phyloP scores from a whole-genome alignment of 305 asterid species.

The Rubia balearica region DNA sequence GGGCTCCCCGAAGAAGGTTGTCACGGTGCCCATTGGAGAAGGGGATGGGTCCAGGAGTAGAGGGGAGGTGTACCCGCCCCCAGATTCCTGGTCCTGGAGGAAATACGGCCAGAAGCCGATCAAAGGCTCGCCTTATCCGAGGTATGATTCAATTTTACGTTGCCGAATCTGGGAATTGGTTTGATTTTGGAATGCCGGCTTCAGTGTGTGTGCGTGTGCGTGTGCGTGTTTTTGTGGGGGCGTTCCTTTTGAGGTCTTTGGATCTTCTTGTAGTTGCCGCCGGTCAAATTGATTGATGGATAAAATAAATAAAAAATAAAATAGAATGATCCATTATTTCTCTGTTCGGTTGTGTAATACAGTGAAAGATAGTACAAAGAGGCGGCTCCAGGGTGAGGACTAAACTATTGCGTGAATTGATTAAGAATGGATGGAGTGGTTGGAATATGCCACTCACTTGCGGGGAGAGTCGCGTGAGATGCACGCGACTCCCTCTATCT shows the following conservation, averaged over 20 bases:
- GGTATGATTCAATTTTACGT: conserved; percentile 32
- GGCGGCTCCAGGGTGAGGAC: conserved; percentile 18
- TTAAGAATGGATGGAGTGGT: conserved; percentile 25
- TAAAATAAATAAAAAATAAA: background rate
- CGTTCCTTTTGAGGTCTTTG: conserved; percentile 5
- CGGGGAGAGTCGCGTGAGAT: background rate
- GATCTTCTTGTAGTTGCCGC: conserved; percentile 14
- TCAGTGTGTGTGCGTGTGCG: background rate
- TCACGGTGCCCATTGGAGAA: conserved; percentile 48
- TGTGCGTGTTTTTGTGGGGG: background rate
- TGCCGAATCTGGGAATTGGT: conserved; percentile 11
- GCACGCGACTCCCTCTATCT: background rate
- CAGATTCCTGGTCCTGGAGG: conserved; percentile 93
- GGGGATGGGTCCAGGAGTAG: conserved; percentile 53
- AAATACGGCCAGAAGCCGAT: conserved; percentile 85
- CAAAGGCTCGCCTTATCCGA: conserved; percentile 77
- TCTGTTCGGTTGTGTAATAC: conserved; percentile 6
- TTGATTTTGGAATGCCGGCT: conserved; percentile 1
- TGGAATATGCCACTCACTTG: conserved; percentile 24
- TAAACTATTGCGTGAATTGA: conserved; percentile 10
- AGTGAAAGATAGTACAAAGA: conserved; percentile 11
- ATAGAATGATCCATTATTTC: background rate
- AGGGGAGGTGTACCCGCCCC: conserved; percentile 74
- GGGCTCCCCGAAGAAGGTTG: conserved; percentile 49
- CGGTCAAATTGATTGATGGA: conserved; percentile 3